These are phyloP conservation scores for Solanum sejunctum DNA, from an alignment of 257 asterid species.

Conservation along the genomic window DNA sequence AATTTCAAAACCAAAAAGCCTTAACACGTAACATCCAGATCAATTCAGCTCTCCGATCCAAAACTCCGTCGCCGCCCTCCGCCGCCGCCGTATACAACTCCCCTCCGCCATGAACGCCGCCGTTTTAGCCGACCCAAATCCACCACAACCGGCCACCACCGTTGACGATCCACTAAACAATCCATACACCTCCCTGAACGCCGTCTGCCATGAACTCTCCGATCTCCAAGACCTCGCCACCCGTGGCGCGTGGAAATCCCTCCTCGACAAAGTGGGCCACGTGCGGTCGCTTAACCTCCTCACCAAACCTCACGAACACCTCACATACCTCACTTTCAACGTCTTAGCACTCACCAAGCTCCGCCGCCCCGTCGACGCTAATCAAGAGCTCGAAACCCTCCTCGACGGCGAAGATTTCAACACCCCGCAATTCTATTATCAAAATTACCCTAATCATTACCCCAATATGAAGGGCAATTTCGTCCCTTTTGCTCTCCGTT, in stretches of 20 bases:
- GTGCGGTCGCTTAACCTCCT: constrained; percentile 78
- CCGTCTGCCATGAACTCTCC: constrained; percentile 68
- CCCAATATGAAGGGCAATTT: constrained; percentile 66
- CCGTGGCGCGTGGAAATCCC: constrained; percentile 90
- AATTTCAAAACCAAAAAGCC: not conserved
- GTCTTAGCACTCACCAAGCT: constrained; percentile 76
- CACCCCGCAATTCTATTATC: constrained; percentile 39
- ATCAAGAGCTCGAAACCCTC: constrained; percentile 53
- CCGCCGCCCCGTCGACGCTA: constrained; percentile 79
- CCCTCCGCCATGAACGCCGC: not conserved
- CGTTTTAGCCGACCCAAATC: constrained; percentile 5
- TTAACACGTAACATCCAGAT: not conserved
- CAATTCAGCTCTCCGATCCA: not conserved
- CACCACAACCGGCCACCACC: not conserved
- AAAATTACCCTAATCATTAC: constrained; percentile 64
- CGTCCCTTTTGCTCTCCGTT: constrained; percentile 84
- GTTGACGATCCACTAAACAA: constrained; percentile 40
- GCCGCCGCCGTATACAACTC: not conserved
- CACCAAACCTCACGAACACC: constrained; percentile 77
- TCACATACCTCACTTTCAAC: constrained; percentile 75
- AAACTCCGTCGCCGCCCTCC: not conserved
- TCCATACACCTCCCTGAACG: constrained; percentile 53
- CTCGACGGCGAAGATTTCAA: constrained; percentile 43
- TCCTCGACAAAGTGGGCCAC: constrained; percentile 78
- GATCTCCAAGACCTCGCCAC: constrained; percentile 75